Conservation (phyloP, 495 filamentous ascomycete species). For the Penicillium egyptiacum region DNA sequence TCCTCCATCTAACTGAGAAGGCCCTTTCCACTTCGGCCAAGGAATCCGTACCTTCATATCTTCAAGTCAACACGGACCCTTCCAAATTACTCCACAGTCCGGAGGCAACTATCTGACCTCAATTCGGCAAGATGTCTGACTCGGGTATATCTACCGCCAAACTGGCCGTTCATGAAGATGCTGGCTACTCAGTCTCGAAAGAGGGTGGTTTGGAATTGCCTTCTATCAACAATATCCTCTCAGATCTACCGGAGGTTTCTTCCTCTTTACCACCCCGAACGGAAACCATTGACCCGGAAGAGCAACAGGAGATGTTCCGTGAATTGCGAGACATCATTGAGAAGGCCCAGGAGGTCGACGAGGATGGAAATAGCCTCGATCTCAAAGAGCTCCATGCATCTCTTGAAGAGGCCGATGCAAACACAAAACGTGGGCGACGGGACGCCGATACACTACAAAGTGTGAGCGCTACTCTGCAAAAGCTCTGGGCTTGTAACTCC, state of each 20-base stretch:
- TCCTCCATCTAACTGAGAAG: constrained; percentile 3
- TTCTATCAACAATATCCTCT: constrained; percentile 27
- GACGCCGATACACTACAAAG: constrained; percentile 26
- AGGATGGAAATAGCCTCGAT: constrained; percentile 21
- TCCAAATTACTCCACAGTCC: not conserved
- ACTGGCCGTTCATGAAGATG: constrained; percentile 10
- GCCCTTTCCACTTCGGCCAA: not conserved
- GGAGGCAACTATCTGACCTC: constrained; percentile 2
- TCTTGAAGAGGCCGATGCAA: constrained; percentile 29
- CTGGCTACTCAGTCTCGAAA: constrained; percentile 1
- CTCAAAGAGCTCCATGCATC: constrained; percentile 29
- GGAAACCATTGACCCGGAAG: constrained; percentile 18
- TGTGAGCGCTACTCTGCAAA: constrained; percentile 29
- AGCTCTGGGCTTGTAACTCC: constrained; percentile 41
- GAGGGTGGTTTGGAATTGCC: constrained; percentile 26
- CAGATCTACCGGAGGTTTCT: constrained; percentile 22
- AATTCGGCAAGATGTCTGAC: constrained; percentile 20
- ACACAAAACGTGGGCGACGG: constrained; percentile 21
- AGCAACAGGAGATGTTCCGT: constrained; percentile 34
- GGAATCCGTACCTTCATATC: not conserved
- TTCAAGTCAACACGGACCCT: not conserved
- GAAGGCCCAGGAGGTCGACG: constrained; percentile 17
- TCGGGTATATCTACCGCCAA: constrained; percentile 19
- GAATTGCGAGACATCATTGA: constrained; percentile 29
- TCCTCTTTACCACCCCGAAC: constrained; percentile 18